phyloP scores from a whole-genome alignment of 78 protist species.

The Bigelowiella natans region DNA sequence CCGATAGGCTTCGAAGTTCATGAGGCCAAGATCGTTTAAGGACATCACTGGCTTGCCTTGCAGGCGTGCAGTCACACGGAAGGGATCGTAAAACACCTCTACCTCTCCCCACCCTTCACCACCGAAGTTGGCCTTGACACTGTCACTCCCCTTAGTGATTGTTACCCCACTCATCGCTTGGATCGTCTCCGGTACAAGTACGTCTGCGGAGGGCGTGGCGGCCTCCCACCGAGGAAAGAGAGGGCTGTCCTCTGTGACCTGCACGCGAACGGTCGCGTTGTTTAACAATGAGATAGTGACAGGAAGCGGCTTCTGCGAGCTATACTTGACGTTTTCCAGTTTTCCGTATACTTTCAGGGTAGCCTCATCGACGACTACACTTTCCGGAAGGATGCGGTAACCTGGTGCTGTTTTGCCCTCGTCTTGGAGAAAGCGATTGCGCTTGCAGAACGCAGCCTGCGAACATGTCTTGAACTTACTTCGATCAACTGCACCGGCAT shows the following conservation, averaged over 20 bases:
- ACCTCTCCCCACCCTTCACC: background rate
- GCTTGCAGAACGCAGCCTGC: constrained; percentile 5
- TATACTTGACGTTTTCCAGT: background rate
- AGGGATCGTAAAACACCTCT: background rate
- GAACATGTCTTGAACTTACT: background rate
- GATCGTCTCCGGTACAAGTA: background rate
- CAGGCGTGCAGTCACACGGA: background rate
- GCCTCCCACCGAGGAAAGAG: constrained; percentile 21
- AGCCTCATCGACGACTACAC: background rate
- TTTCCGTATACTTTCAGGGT: background rate
- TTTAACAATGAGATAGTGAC: background rate
- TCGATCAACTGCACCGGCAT: constrained; percentile 8
- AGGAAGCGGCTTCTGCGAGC: background rate
- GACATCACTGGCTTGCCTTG: background rate
- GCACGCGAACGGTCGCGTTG: background rate
- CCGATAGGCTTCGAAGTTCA: constrained; percentile 30
- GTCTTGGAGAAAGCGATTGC: background rate
- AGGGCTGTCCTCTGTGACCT: constrained; percentile 16
- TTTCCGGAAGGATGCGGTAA: background rate
- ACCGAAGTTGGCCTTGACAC: background rate
- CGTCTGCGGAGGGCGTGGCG: background rate
- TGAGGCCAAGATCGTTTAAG: background rate
- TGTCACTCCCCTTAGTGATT: background rate
- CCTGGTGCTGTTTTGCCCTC: background rate
- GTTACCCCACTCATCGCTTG: background rate